phyloP scores from a whole-genome alignment of 2,329 filamentous ascomycete species.

The Ascomycota sp. region DNA sequence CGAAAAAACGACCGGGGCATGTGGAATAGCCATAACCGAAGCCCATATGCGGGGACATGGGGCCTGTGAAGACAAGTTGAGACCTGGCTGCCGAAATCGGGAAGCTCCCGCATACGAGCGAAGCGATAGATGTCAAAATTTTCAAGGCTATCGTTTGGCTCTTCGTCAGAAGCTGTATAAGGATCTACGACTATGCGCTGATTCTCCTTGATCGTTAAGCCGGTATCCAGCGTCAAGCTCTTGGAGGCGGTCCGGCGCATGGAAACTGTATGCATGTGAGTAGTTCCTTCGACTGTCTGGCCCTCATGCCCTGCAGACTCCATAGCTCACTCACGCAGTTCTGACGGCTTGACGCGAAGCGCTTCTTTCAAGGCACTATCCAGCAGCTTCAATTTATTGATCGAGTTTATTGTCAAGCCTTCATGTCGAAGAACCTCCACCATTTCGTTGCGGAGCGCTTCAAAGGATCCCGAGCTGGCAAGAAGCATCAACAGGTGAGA shows the following conservation, averaged over 20 bases:
- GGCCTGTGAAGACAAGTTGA: conserved; percentile 24
- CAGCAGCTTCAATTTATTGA: conserved; percentile 15
- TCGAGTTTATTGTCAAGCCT: conserved; percentile 10
- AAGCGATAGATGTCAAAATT: conserved; percentile 13
- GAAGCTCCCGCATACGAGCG: conserved; percentile 15
- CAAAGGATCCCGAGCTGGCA: conserved; percentile 16
- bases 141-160: not conserved
- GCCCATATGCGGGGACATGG: conserved; percentile 17
- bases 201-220: not conserved
- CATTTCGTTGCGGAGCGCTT: conserved; percentile 21
- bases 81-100: conserved; percentile 7
- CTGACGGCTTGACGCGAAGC: not conserved
- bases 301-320: too few relatives aligned
- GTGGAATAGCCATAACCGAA: conserved; percentile 34
- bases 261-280: not conserved
- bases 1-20: conserved; percentile 31
- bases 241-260: conserved; percentile 14
- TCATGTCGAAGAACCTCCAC: conserved; percentile 12
- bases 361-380: not conserved
- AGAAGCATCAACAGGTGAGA: conserved; percentile 19
- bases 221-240: not conserved
- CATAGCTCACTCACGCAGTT: not conserved
- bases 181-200: not conserved
- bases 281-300: too few relatives aligned
- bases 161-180: not conserved